Evolutionary conservation across 768 basidiomycete genomes (phyloP), one percentile per base, ranked within the genome.

Genomic region (Lyophyllum shimeji): DNA sequence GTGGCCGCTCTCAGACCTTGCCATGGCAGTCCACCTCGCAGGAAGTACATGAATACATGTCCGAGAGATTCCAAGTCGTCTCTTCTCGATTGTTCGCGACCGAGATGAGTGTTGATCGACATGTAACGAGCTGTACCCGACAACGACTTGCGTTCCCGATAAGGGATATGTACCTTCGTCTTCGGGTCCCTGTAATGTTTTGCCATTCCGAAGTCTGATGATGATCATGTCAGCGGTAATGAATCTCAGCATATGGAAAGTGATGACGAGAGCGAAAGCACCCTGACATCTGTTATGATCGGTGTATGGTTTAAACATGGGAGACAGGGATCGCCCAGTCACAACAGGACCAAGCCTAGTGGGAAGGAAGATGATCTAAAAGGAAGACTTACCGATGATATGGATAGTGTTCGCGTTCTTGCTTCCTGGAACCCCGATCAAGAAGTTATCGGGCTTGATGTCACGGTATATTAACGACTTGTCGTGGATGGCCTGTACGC

Each of bases 41-140:
- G 72, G 73, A 99, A 99, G 73, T 99, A 99, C 92, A 99, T 98
- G 78, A 98, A 98, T 44, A 99, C 97, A 70, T 99, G 97, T 0
- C 97, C 96, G 27, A 99, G 76, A 37, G 95, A 96, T 74, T 99
- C 96, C 27, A 99, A 73, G 70, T 99, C 96, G 69, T 99, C 96
- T 64, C 96, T 82, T 59, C 96, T 85, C 20, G 94, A 96, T 69
- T 90, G 87, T 76, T 96, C 95, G 59, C 96, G 87, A 29, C 96
- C 96, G 59, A 98, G 76, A 75, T 99, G 96, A 7, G 96, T 99
- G 70, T 99, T 99, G 81, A 98, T 99, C 46, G 90, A 93, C 96
- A 99, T 99, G 77, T 99, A 99, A 42, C 96, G 87, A 49, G 97
- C 96, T 31, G 96, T 98, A 13, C 96, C 96, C 15, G 92, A 94